phyloP scores from a whole-genome alignment of 1,139 yeast genomes.

The Suhomyces terraborum region DNA sequence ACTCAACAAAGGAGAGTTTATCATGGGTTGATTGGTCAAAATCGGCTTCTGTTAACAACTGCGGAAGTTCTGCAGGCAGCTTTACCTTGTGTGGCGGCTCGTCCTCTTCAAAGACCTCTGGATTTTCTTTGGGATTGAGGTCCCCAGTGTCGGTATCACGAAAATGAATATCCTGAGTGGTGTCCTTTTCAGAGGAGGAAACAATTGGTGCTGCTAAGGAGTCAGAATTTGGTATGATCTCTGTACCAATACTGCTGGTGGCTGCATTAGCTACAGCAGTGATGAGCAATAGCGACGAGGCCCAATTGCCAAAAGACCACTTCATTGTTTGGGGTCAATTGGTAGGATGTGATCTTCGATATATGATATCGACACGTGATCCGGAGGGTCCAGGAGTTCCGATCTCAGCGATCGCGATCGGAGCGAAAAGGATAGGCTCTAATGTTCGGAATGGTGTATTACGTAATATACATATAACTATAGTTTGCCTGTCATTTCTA shows the following conservation, averaged over 20 bases:
- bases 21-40: slow-evolving; percentile 49
- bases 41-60: slow-evolving; percentile 30
- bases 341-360: background rate
- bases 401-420: too few relatives aligned
- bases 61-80: slow-evolving; percentile 22
- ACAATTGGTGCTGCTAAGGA: background rate
- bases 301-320: slow-evolving; percentile 5
- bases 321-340: slow-evolving; percentile 1
- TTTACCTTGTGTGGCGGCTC: slow-evolving; percentile 1
- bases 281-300: background rate
- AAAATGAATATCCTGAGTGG: background rate
- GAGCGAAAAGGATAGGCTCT: too few relatives aligned
- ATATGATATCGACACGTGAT: background rate
- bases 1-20: slow-evolving; percentile 46
- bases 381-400: background rate
- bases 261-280: background rate
- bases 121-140: slow-evolving; percentile 3
- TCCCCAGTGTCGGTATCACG: background rate
- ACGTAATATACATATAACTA: background rate
- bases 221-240: background rate
- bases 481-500: slow-evolving; percentile 37
- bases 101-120: slow-evolving; percentile 10
- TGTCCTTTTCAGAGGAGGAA: background rate
- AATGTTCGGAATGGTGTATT: background rate
- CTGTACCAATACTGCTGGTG: background rate